Evolutionary conservation across 176 grass and related monocot genomes (phyloP).

Genomic region (Cocos nucifera): DNA sequence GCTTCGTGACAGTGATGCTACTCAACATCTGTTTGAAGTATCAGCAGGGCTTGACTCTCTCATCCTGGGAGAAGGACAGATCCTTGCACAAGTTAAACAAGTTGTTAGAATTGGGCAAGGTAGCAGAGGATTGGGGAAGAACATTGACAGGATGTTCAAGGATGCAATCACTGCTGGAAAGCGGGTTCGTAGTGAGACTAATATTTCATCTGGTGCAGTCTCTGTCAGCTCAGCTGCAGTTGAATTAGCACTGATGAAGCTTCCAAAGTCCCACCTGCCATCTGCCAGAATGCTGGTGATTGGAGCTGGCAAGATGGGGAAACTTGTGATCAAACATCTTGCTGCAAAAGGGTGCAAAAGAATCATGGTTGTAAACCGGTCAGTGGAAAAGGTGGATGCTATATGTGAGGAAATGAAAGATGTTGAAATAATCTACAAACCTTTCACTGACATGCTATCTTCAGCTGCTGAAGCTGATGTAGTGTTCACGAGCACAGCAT

Average conservation of each 20-base stretch:
- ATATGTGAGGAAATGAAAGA: slow-evolving; percentile 66
- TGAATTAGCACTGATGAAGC: slow-evolving; percentile 85
- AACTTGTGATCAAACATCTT: slow-evolving; percentile 83
- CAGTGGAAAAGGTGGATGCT: slow-evolving; percentile 72
- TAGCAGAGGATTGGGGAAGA: slow-evolving; percentile 73
- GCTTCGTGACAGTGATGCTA: slow-evolving; percentile 72
- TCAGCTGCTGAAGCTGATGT: slow-evolving; percentile 64
- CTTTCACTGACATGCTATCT: slow-evolving; percentile 63
- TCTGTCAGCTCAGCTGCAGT: slow-evolving; percentile 92
- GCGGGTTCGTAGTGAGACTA: slow-evolving; percentile 67
- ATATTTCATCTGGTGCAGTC: slow-evolving; percentile 83
- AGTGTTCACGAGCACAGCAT: slow-evolving; percentile 71
- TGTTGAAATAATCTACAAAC: slow-evolving; percentile 70
- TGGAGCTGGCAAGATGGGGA: slow-evolving; percentile 85
- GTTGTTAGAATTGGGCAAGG: slow-evolving; percentile 72
- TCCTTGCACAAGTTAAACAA: slow-evolving; percentile 87
- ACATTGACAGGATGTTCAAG: slow-evolving; percentile 97
- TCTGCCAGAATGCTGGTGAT: slow-evolving; percentile 77
- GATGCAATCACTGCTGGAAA: slow-evolving; percentile 89
- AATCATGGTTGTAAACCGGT: slow-evolving; percentile 76
- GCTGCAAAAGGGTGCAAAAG: slow-evolving; percentile 80
- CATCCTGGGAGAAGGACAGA: slow-evolving; percentile 81
- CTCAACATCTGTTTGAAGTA: slow-evolving; percentile 75
- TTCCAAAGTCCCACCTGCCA: slow-evolving; percentile 38
- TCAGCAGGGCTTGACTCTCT: slow-evolving; percentile 79